Base-by-base conservation (phyloP, 805 yeast genomes). In the Metschnikowia bowlesiae region DNA sequence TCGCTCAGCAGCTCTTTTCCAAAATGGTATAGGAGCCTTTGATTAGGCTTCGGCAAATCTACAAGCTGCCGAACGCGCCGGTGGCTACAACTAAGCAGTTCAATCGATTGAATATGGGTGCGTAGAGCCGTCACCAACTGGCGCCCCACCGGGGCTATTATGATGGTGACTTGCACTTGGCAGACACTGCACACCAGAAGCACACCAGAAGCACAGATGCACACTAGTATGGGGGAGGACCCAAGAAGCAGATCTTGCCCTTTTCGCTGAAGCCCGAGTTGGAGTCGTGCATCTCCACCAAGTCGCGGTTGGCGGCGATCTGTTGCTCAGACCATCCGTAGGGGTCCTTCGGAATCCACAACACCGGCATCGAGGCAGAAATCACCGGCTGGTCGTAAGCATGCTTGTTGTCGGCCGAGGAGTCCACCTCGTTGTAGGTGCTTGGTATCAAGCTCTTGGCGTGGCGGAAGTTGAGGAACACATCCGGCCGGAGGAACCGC, bases 281-380 rank as follows among this genome's bases (percentile, higher is more conserved):
- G 43, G 77, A 82, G 63, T 90, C 96, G 48, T 81, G 73, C 46
- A 87, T 82, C 14, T 78, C 75, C 44, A 89, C 79, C 7, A 82
- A 73, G 1, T 74, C 77, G 18, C 71, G 64, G 46, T 88, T 75
- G 39, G 80, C 72, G 37, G 76, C 78, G 22, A 87, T 83, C 59
- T 84, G 82, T 11, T 61, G 63, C 1, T 74, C 68, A 0, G 96
- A 86, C 58, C 89, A 78, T 1, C 98, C 98, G 79, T 82, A 81
- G 8, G 88, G 85, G 65, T 92, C 99, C 51, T 74, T 73, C n/a
- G 97, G 95, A 61, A 92, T 81, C 99, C 99, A 92, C 18, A 92
- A 70, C n/a, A 75, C 73, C 1, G 96, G 96, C 58, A 87, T 79
- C 41, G 74, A 65, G 0, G 85, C 85, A 29, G 81, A 71, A 14